Conservation (phyloP, 75 land plant species). For the Ceratopteris richardii region DNA sequence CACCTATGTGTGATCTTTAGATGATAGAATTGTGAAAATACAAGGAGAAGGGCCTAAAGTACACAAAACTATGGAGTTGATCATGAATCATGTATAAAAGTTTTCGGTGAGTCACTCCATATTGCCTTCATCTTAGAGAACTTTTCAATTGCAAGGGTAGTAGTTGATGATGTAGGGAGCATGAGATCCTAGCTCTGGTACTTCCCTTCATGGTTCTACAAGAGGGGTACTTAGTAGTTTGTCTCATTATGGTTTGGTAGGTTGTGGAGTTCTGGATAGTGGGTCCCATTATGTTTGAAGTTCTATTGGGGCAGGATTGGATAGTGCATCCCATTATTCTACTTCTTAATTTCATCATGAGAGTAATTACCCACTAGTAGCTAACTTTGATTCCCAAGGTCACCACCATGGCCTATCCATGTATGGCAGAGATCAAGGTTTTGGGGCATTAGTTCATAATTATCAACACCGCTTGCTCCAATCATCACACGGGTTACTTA, state of each 20-base stretch:
- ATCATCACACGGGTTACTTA: conserved; percentile 49
- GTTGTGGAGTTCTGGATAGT: no score
- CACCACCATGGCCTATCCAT: conserved; percentile 30
- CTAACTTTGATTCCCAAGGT: conserved; percentile 6
- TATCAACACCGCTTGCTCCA: conserved; percentile 27
- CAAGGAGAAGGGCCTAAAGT: conserved; percentile 23
- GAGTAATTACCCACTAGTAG: background rate
- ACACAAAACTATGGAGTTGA: conserved; percentile 25
- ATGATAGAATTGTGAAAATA: conserved; percentile 29
- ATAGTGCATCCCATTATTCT: conserved; percentile 3
- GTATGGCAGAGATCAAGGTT: conserved; percentile 27
- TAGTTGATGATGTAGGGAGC: background rate
- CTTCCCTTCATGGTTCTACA: no score
- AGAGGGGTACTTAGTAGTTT: no score
- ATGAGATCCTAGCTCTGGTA: background rate
- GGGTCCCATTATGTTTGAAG: background rate
- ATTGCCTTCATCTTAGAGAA: conserved; percentile 13
- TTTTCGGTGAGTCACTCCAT: conserved; percentile 24
- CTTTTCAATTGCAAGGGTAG: background rate
- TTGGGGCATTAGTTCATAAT: background rate
- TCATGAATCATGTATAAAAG: conserved; percentile 18
- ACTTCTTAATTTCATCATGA: background rate
- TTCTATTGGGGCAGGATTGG: background rate
- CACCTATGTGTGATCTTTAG: conserved; percentile 40
- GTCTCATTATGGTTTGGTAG: no score